Conservation (phyloP, 2,329 filamentous ascomycete species). For the Venturia pyrina region DNA sequence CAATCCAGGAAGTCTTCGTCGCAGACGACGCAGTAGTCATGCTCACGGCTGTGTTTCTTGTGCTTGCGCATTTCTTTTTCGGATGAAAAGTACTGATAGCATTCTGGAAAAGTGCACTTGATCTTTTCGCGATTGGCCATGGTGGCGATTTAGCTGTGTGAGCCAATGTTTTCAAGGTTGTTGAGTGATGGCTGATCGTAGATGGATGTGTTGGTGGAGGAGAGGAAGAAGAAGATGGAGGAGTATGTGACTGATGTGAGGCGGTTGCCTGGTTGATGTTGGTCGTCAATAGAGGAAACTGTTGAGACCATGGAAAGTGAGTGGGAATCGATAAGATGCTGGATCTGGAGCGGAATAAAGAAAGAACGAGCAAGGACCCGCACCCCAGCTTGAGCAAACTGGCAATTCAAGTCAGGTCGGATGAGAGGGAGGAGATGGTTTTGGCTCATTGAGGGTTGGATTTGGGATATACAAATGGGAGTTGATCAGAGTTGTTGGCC, state of each 20-base stretch:
- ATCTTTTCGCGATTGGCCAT: conserved; percentile 8
- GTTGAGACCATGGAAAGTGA: neutral
- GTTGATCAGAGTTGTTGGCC: too few relatives aligned
- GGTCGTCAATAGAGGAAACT: neutral
- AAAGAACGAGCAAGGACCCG: neutral
- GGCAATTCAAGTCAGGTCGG: neutral
- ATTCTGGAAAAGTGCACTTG: conserved; percentile 36
- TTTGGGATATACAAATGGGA: too few relatives aligned
- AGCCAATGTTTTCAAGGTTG: neutral
- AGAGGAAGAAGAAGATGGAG: neutral
- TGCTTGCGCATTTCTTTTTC: conserved; percentile 39
- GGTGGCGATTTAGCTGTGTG: neutral
- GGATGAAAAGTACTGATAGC: conserved; percentile 35
- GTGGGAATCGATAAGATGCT: neutral
- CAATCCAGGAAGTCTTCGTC: conserved; percentile 35
- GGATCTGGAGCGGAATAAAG: neutral
- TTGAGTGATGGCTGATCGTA: neutral
- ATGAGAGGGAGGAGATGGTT: neutral
- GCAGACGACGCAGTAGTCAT: conserved; percentile 38
- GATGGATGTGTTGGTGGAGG: neutral
- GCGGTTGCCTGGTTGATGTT: neutral
- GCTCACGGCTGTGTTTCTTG: conserved; percentile 35
- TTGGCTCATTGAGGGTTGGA: too few relatives aligned
- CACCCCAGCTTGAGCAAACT: neutral
- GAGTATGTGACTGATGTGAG: neutral